Conservation (phyloP, 2,329 filamentous ascomycete genomes). For the Decorospora gaudefroyi region DNA sequence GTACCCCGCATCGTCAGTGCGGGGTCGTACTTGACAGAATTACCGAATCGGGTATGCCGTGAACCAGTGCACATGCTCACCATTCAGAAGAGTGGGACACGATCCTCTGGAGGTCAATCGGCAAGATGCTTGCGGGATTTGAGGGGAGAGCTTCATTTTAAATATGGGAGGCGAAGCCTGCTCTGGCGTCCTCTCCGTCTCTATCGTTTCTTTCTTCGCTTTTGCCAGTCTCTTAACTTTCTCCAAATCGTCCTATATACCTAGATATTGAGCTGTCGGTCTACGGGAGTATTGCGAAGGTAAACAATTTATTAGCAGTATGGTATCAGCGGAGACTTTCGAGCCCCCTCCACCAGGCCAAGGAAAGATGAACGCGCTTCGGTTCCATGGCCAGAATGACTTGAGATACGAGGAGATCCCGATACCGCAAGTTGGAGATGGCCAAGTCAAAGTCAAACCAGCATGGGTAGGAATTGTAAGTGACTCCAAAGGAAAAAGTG, state of each 20-base stretch:
- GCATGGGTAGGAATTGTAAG: conserved; percentile 52
- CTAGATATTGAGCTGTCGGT: neutral
- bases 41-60: conserved; percentile 31
- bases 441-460: conserved; percentile 51
- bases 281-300: neutral
- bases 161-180: neutral
- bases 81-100: conserved; percentile 7
- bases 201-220: too few species aligned
- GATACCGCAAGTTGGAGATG: conserved; percentile 47
- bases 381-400: conserved; percentile 53
- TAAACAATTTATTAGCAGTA: neutral
- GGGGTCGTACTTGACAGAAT: conserved; percentile 29
- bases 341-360: conserved; percentile 17
- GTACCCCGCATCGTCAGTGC: conserved; percentile 27
- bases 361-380: conserved; percentile 52
- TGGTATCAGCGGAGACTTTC: conserved; percentile 15
- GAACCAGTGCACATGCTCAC: conserved; percentile 14
- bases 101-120: neutral
- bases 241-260: conserved; percentile 4
- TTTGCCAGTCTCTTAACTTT: too few species aligned
- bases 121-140: neutral
- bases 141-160: too few species aligned
- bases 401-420: conserved; percentile 52
- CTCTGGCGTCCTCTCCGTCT: too few species aligned
- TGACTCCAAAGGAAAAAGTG: too few species aligned